These are phyloP conservation scores for Pseudomicrostroma phylloplanum DNA, from an alignment of 1,284 basidiomycete species.

Conservation along the genomic window DNA sequence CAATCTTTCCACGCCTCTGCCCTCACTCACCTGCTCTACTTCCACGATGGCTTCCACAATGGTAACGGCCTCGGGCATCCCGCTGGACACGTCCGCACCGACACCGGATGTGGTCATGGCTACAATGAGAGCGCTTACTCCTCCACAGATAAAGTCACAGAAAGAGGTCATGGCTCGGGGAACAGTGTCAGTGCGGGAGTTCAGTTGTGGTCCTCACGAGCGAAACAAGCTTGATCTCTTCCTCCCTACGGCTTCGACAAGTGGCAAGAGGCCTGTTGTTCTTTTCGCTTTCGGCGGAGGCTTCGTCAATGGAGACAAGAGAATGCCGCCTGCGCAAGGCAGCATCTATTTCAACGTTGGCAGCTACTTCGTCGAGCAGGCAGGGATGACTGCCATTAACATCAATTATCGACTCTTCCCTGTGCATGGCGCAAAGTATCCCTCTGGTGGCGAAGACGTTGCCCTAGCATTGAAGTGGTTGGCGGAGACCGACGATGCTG, in stretches of 20 bases:
- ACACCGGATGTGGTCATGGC: no score
- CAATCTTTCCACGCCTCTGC: no score
- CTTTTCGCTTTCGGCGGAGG: neutral
- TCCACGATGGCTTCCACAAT: no score
- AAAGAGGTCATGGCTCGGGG: no score
- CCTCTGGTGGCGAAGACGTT: constrained; percentile 6
- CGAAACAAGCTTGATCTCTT: neutral
- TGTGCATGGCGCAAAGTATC: constrained; percentile 1
- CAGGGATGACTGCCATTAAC: neutral
- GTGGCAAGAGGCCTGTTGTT: neutral
- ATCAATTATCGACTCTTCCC: constrained; percentile 1
- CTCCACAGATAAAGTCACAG: no score
- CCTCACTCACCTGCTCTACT: no score
- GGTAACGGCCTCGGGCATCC: no score
- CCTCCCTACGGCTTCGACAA: neutral
- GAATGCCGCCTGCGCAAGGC: neutral
- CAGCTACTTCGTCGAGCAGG: neutral
- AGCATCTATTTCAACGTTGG: neutral
- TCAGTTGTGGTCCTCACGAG: constrained; percentile 1
- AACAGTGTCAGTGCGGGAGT: no score
- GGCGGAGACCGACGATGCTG: neutral
- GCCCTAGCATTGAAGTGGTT: neutral
- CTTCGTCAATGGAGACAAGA: constrained; percentile 2
- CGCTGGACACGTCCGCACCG: no score
- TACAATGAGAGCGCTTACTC: no score